A percentile compares a stretch with the other conserved stretches of the same genome.
These are phyloP conservation scores for Trametes polyzona DNA, from an alignment of 1,284 basidiomycete genomes.

Conservation along the genomic window DNA sequence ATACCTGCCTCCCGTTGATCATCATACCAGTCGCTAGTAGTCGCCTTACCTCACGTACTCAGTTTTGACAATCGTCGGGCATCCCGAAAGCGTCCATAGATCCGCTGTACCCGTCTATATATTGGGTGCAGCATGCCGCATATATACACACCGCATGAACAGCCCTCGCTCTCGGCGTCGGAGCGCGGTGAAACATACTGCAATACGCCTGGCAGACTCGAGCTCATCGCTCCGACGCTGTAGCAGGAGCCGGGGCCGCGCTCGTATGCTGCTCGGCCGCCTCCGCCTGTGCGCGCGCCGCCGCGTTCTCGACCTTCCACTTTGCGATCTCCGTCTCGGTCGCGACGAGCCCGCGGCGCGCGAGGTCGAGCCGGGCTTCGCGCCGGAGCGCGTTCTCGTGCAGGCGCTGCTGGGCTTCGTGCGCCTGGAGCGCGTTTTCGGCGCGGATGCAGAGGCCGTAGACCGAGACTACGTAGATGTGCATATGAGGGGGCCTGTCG, in stretches of 20 bases:
- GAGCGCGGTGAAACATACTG: too few relatives aligned
- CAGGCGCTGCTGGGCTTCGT: constrained; percentile 67
- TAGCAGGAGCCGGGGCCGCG: too few relatives aligned
- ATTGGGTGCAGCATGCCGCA: constrained; percentile 1
- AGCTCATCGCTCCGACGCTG: too few relatives aligned
- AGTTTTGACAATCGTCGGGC: not conserved
- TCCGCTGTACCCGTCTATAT: constrained; percentile 15
- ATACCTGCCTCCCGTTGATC: not conserved
- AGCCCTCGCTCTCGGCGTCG: too few relatives aligned
- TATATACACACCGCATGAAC: not conserved
- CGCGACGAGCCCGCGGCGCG: constrained; percentile 72
- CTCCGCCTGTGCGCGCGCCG: not conserved
- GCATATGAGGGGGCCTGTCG: not conserved
- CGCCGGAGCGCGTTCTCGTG: constrained; percentile 72
- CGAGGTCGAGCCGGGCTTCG: constrained; percentile 76
- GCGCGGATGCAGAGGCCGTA: constrained; percentile 76
- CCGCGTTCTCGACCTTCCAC: constrained; percentile 59
- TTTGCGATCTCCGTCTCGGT: constrained; percentile 84
- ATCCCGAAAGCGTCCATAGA: constrained; percentile 4
- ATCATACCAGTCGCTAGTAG: constrained; percentile 1
- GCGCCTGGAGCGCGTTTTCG: constrained; percentile 73
- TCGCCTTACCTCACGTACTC: not conserved
- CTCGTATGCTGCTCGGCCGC: not conserved
- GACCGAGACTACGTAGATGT: constrained; percentile 60
- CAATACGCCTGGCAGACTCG: too few relatives aligned